phyloP scores from a whole-genome alignment of 140 eudicot species.

The Artemisia princeps region DNA sequence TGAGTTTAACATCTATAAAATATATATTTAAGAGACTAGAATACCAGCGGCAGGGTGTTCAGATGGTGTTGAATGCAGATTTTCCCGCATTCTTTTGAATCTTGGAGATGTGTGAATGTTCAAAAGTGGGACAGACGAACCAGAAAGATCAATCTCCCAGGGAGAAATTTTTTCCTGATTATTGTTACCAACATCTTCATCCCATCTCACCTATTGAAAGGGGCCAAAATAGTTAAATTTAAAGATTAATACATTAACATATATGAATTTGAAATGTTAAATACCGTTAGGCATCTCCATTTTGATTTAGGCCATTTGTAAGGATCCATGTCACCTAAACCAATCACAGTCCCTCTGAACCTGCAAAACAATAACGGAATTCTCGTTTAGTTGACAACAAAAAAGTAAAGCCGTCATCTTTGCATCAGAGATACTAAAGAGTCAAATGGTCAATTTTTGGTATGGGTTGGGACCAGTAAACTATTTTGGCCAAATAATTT shows the following conservation, averaged over 20 bases:
- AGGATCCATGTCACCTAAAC: conserved; percentile 66
- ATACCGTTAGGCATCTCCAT: conserved; percentile 86
- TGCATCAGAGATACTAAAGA: neutral
- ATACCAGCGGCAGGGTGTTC: conserved; percentile 46
- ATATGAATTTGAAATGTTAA: conserved; percentile 5
- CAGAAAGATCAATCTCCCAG: conserved; percentile 85
- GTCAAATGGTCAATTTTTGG: conserved; percentile 4
- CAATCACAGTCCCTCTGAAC: conserved; percentile 63
- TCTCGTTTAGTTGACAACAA: conserved; percentile 14
- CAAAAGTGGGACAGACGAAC: conserved; percentile 46
- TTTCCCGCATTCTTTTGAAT: conserved; percentile 55
- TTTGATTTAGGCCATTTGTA: conserved; percentile 82
- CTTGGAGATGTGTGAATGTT: conserved; percentile 62
- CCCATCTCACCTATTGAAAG: conserved; percentile 65
- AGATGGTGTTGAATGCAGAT: conserved; percentile 46
- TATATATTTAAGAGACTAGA: conserved; percentile 10
- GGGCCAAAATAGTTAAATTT: too few species aligned
- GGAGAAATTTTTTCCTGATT: conserved; percentile 77
- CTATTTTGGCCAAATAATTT: neutral
- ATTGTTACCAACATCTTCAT: conserved; percentile 51
- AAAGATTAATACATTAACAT: too few species aligned
- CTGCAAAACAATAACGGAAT: conserved; percentile 34
- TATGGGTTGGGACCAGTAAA: neutral
- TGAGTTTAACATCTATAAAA: neutral
- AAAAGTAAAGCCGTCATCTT: conserved; percentile 15